Evolutionary conservation across 2,329 filamentous ascomycete species (phyloP).

Genomic region (Colletotrichum sp.): DNA sequence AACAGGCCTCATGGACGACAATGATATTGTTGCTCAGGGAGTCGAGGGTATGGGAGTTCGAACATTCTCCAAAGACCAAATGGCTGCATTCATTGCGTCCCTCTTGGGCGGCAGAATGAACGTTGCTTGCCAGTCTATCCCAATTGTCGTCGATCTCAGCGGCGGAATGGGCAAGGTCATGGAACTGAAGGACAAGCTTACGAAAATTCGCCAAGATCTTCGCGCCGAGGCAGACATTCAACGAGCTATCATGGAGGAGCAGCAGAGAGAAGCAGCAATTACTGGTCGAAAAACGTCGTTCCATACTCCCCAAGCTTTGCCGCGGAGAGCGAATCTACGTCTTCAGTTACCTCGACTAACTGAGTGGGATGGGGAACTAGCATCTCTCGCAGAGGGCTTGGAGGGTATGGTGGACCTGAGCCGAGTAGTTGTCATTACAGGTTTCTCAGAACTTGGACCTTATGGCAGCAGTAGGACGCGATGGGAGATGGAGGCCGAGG

Average conservation of each 20-base stretch:
- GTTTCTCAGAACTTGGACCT: constrained; percentile 92
- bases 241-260: constrained; percentile 93
- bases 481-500: constrained; percentile 99
- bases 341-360: constrained; percentile 91
- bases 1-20: constrained; percentile 95
- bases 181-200: constrained; percentile 92
- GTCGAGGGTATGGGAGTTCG: constrained; percentile 95
- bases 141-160: constrained; percentile 95
- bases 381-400: constrained; percentile 82
- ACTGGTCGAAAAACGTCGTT: constrained; percentile 88
- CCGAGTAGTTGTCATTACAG: constrained; percentile 95
- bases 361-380: constrained; percentile 88
- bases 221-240: constrained; percentile 94
- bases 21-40: constrained; percentile 96
- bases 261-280: constrained; percentile 95
- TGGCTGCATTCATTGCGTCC: constrained; percentile 97
- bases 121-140: constrained; percentile 91
- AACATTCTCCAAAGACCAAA: constrained; percentile 98
- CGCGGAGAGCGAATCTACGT: constrained; percentile 95
- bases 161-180: constrained; percentile 97
- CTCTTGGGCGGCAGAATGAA: constrained; percentile 93
- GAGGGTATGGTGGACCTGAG: constrained; percentile 99
- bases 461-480: constrained; percentile 98
- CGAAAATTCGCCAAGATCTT: constrained; percentile 87
- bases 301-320: constrained; percentile 90